Conservation (phyloP, 2,329 filamentous ascomycete species). For the Aureobasidium sp. region DNA sequence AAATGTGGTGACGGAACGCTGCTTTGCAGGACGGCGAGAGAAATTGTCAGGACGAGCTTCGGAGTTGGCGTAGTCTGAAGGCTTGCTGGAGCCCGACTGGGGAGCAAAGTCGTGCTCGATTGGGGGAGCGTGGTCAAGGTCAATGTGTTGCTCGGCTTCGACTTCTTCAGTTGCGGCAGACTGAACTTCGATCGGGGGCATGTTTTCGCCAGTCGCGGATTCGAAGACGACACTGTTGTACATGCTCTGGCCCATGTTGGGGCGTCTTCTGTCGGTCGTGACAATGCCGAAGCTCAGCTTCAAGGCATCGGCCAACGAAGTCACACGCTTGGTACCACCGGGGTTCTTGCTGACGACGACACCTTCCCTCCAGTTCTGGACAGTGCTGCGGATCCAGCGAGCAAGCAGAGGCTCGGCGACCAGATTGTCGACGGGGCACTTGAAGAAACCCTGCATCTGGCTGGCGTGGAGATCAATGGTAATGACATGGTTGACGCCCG, state of each 20-base stretch:
- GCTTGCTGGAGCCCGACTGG: slow-evolving; percentile 15
- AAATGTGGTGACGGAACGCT: slow-evolving; percentile 20
- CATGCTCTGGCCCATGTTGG: slow-evolving; percentile 49
- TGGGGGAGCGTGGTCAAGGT: slow-evolving; percentile 16
- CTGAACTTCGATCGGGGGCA: slow-evolving; percentile 17
- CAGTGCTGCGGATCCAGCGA: slow-evolving; percentile 87
- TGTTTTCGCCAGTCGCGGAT: slow-evolving; percentile 24
- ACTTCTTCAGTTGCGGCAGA: slow-evolving; percentile 21
- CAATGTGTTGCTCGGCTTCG: slow-evolving; percentile 25
- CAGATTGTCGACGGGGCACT: slow-evolving; percentile 93
- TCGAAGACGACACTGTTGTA: slow-evolving; percentile 69
- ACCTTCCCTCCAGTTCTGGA: slow-evolving; percentile 78
- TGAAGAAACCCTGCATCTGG: slow-evolving; percentile 99
- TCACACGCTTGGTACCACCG: slow-evolving; percentile 93
- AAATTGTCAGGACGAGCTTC: slow-evolving; percentile 6
- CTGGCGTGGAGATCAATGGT: slow-evolving; percentile 86
- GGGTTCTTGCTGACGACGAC: slow-evolving; percentile 98
- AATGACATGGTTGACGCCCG: slow-evolving; percentile 94
- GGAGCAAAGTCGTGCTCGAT: slow-evolving; percentile 25
- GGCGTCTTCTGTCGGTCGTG: slow-evolving; percentile 63
- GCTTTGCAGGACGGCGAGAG: slow-evolving; percentile 11
- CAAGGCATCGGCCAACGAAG: slow-evolving; percentile 86
- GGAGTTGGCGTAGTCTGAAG: slow-evolving; percentile 8
- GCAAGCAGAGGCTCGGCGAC: slow-evolving; percentile 93
- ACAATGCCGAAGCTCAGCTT: slow-evolving; percentile 98